Conservation (phyloP, 1,139 yeast genomes). For the Kodamaea arcana region DNA sequence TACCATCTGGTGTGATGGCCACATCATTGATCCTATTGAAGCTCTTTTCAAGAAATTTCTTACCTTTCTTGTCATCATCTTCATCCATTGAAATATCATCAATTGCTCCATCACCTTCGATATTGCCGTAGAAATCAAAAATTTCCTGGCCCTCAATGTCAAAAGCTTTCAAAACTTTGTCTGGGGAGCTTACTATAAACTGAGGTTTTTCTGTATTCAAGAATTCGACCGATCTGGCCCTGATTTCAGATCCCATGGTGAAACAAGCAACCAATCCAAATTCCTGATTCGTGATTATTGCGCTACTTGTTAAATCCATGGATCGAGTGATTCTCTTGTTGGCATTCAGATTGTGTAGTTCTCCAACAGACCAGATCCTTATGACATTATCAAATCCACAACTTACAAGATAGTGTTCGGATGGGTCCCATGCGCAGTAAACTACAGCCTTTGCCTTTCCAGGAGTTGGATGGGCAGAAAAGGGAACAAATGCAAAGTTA, state of each 20-base stretch:
- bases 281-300: constrained; percentile 3
- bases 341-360: constrained; percentile 19
- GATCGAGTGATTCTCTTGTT: constrained; percentile 24
- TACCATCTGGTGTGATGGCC: constrained; percentile 60
- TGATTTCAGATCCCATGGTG: constrained; percentile 37
- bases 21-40: constrained; percentile 63
- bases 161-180: constrained; percentile 63
- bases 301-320: constrained; percentile 9
- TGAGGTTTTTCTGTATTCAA: constrained; percentile 50
- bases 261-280: constrained; percentile 31
- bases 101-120: constrained; percentile 21
- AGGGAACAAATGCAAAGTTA: constrained; percentile 24
- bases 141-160: constrained; percentile 43
- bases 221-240: constrained; percentile 72
- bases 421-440: constrained; percentile 70
- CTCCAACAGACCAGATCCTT: constrained; percentile 61
- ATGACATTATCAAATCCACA: constrained; percentile 67
- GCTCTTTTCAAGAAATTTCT: not conserved
- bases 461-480: constrained; percentile 20
- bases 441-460: constrained; percentile 47
- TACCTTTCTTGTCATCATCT: constrained; percentile 7
- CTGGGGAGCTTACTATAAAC: constrained; percentile 76
- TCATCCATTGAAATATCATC: constrained; percentile 14
- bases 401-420: constrained; percentile 61
- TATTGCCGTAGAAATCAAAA: constrained; percentile 42